phyloP scores from a whole-genome alignment of 805 yeast species.

The Monosporozyma aquatica region DNA sequence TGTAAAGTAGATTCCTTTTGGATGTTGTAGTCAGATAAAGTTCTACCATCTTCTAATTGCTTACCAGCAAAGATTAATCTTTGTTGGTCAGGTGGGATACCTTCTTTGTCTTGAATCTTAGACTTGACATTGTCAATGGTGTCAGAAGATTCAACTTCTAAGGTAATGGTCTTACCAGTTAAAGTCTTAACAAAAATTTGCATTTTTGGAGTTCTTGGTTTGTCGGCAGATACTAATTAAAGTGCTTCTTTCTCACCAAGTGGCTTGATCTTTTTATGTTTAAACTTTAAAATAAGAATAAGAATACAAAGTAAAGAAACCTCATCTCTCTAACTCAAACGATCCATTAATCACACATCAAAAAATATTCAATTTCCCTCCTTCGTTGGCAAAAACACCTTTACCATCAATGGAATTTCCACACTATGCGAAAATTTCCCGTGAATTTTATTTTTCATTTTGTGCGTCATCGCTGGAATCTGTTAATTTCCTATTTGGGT shows the following conservation, averaged over 20 bases:
- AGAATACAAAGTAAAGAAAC: neutral
- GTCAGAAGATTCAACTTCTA: slow-evolving; percentile 96
- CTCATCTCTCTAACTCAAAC: neutral
- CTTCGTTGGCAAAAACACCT: too few species aligned
- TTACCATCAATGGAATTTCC: too few species aligned
- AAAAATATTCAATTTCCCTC: too few species aligned
- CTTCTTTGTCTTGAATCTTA: slow-evolving; percentile 95
- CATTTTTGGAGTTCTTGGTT: slow-evolving; percentile 42
- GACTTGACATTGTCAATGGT: slow-evolving; percentile 95
- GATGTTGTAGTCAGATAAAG: slow-evolving; percentile 94
- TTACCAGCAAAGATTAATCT: slow-evolving; percentile 96
- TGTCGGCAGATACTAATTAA: slow-evolving; percentile 36
- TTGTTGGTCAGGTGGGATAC: slow-evolving; percentile 97
- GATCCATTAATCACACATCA: too few species aligned
- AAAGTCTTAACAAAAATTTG: slow-evolving; percentile 98
- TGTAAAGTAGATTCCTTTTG: slow-evolving; percentile 96
- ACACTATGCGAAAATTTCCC: neutral
- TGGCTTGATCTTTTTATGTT: slow-evolving; percentile 2
- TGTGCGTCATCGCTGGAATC: neutral
- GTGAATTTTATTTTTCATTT: neutral
- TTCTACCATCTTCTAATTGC: slow-evolving; percentile 94
- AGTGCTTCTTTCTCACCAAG: slow-evolving; percentile 34
- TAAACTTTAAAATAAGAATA: neutral
- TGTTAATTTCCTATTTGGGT: neutral
- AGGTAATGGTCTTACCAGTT: slow-evolving; percentile 98